Conservation (phyloP, 768 basidiomycete genomes). For the Hypsizygus marmoreus region DNA sequence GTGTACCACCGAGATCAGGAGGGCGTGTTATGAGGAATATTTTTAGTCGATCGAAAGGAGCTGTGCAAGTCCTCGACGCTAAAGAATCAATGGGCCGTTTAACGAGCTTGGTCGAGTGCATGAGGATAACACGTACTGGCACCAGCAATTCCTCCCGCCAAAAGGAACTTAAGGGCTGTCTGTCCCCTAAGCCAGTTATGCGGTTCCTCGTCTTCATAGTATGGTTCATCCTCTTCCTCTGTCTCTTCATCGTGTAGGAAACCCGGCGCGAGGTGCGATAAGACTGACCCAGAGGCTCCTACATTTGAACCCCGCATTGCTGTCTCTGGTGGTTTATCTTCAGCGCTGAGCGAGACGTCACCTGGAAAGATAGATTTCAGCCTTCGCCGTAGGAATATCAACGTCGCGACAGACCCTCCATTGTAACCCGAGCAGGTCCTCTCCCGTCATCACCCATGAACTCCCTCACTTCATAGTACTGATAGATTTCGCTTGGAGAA, state of each 20-base stretch:
- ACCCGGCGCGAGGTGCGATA: slow-evolving; percentile 6
- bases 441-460: slow-evolving; percentile 75
- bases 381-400: slow-evolving; percentile 3
- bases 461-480: slow-evolving; percentile 71
- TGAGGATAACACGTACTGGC: slow-evolving; percentile 76
- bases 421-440: slow-evolving; percentile 78
- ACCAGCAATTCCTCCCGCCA: slow-evolving; percentile 94
- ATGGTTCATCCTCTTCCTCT: slow-evolving; percentile 46
- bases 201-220: slow-evolving; percentile 59
- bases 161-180: slow-evolving; percentile 83
- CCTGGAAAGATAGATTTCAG: slow-evolving; percentile 44
- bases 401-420: slow-evolving; percentile 70
- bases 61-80: slow-evolving; percentile 97
- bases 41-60: slow-evolving; percentile 96
- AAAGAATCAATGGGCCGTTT: slow-evolving; percentile 33
- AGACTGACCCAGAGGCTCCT: slow-evolving; percentile 12
- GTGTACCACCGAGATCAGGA: slow-evolving; percentile 65
- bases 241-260: slow-evolving; percentile 38
- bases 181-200: slow-evolving; percentile 64
- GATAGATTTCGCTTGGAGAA: slow-evolving; percentile 84
- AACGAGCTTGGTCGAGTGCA: too few species aligned
- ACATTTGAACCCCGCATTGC: slow-evolving; percentile 7
- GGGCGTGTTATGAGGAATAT: slow-evolving; percentile 93
- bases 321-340: slow-evolving; percentile 59
- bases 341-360: slow-evolving; percentile 77